phyloP scores from a whole-genome alignment of 176 grass and related monocot genomes.

The Avena insularis region DNA sequence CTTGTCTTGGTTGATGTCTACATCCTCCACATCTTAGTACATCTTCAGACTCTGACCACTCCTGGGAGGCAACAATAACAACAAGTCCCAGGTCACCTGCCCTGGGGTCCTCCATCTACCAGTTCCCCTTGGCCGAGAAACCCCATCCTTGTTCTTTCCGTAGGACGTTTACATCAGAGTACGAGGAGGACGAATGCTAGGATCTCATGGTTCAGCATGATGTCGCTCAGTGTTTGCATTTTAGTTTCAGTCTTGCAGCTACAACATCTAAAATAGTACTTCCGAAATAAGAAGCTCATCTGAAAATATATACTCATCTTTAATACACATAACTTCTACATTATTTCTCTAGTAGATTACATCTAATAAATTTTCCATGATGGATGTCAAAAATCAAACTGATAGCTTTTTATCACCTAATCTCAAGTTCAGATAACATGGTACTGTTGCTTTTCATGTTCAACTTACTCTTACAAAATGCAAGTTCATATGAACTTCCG shows the following conservation, averaged over 20 bases:
- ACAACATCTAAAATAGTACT: conserved; percentile 63
- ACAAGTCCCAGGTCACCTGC: too few species aligned
- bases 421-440: conserved; percentile 32
- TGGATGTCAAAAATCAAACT: conserved; percentile 16
- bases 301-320: conserved; percentile 44
- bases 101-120: too few species aligned
- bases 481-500: conserved; percentile 22
- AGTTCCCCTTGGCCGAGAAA: too few species aligned
- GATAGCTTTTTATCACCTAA: conserved; percentile 22
- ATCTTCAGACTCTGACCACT: too few species aligned
- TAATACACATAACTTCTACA: conserved; percentile 7
- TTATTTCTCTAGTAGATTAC: conserved; percentile 28
- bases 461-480: conserved; percentile 31
- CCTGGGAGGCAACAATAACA: too few species aligned
- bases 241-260: conserved; percentile 58
- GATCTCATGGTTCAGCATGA: conserved; percentile 62
- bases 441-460: conserved; percentile 30
- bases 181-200: conserved; percentile 58
- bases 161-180: too few species aligned
- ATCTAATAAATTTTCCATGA: background rate
- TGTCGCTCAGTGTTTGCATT: conserved; percentile 73
- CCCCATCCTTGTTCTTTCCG: too few species aligned
- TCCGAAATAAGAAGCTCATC: conserved; percentile 35
- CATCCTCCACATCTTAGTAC: too few species aligned
- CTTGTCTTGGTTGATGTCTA: too few species aligned